Percentiles rank a stretch among this genome's conserved stretches.
These are phyloP conservation scores for Eragrostis nindensis DNA, from an alignment of 176 grass and related monocot species.

Conservation along the genomic window DNA sequence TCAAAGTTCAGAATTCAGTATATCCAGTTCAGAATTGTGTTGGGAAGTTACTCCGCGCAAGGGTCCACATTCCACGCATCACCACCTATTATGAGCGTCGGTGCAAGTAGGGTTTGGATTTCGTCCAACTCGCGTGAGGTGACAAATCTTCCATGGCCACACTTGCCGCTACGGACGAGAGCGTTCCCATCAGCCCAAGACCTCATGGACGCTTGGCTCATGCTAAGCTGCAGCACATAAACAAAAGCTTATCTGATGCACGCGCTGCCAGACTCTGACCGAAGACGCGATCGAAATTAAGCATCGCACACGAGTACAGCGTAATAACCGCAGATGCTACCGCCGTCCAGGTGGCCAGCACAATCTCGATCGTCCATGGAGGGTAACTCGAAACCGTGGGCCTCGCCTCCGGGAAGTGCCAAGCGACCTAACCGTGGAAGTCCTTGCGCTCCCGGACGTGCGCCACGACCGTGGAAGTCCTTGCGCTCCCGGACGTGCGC, in stretches of 20 bases:
- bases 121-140: not conserved
- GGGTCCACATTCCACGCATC: not conserved
- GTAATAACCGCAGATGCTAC: too few relatives aligned
- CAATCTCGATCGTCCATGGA: not conserved
- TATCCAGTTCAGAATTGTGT: not conserved
- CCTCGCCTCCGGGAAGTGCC: not conserved
- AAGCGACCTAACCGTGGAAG: not conserved
- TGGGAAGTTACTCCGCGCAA: not conserved
- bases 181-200: not conserved
- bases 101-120: not conserved
- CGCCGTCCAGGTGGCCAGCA: too few relatives aligned
- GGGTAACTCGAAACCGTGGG: not conserved
- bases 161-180: not conserved
- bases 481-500: too few relatives aligned
- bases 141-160: conserved; percentile 1
- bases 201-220: not conserved
- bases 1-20: not conserved
- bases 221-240: not conserved
- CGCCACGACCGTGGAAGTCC: not conserved
- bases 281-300: not conserved
- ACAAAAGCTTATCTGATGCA: not conserved
- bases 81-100: not conserved
- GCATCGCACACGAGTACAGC: not conserved
- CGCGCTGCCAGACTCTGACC: conserved; percentile 1
- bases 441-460: not conserved